phyloP scores from a whole-genome alignment of 306 rosid genomes.

The Herpetospermum pedunculosum region DNA sequence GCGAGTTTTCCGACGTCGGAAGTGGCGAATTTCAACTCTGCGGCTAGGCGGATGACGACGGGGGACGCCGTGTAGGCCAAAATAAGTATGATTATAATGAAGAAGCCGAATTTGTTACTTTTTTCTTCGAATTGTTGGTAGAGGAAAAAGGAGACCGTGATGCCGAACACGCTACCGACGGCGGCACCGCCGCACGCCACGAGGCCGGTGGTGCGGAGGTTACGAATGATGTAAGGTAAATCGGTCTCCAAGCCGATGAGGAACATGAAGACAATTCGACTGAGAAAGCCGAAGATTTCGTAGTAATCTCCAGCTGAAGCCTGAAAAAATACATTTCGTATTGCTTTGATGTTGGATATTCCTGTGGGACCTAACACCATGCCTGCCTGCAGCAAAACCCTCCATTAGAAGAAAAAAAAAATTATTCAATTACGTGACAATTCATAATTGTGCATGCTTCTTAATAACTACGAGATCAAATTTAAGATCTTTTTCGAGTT shows the following conservation, averaged over 20 bases:
- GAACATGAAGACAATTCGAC: conserved; percentile 76
- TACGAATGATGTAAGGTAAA: conserved; percentile 23
- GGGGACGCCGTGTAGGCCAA: conserved; percentile 70
- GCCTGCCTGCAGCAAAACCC: conserved; percentile 48
- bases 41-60: conserved; percentile 60
- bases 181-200: conserved; percentile 47
- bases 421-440: no score
- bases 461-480: no score
- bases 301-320: conserved; percentile 61
- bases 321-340: conserved; percentile 39
- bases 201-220: conserved; percentile 23
- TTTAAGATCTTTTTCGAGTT: no score
- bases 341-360: conserved; percentile 36
- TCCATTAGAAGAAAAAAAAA: neutral
- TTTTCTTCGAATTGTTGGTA: conserved; percentile 15
- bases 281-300: conserved; percentile 70
- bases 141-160: conserved; percentile 47
- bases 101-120: conserved; percentile 8
- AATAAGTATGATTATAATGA: conserved; percentile 30
- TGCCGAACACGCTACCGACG: conserved; percentile 32
- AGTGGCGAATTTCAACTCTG: conserved; percentile 50
- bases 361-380: conserved; percentile 64
- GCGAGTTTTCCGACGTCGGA: conserved; percentile 56
- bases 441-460: no score
- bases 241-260: conserved; percentile 69